Percentiles rank a stretch among this genome's conserved stretches.
Conservation (phyloP, 139 green algal genomes). For the Chlorella sorokiniana region DNA sequence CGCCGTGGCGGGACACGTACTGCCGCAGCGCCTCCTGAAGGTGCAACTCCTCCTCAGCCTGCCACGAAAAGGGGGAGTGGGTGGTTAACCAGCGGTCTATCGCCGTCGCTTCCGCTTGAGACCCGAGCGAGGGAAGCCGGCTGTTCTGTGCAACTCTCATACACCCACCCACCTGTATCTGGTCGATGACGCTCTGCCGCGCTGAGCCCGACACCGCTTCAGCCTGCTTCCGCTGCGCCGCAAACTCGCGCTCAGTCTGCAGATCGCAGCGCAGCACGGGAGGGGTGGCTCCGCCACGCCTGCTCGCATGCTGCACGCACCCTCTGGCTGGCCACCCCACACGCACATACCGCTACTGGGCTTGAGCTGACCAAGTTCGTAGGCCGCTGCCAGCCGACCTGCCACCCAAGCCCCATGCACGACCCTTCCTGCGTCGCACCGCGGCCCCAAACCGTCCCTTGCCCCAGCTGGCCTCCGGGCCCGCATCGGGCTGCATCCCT, state of each 20-base stretch:
- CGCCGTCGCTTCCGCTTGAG: neutral
- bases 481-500: no score
- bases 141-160: neutral
- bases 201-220: neutral
- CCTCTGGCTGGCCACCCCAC: no score
- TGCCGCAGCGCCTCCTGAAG: slow-evolving; percentile 30
- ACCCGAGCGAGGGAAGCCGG: neutral
- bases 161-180: slow-evolving; percentile 9
- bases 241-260: slow-evolving; percentile 21
- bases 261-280: neutral
- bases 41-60: slow-evolving; percentile 34
- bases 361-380: no score
- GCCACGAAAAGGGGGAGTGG: neutral
- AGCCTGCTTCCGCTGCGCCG: slow-evolving; percentile 3
- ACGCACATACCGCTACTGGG: no score
- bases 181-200: slow-evolving; percentile 4
- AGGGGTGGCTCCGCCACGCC: no score
- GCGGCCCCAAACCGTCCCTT: no score
- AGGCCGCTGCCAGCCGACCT: no score
- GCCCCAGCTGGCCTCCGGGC: no score
- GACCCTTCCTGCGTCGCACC: no score
- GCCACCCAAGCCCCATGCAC: no score
- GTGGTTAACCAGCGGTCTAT: neutral
- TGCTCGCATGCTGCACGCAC: no score
- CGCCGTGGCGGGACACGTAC: slow-evolving; percentile 18